Conservation (phyloP, 768 basidiomycete species). For the Naematelia encephala region DNA sequence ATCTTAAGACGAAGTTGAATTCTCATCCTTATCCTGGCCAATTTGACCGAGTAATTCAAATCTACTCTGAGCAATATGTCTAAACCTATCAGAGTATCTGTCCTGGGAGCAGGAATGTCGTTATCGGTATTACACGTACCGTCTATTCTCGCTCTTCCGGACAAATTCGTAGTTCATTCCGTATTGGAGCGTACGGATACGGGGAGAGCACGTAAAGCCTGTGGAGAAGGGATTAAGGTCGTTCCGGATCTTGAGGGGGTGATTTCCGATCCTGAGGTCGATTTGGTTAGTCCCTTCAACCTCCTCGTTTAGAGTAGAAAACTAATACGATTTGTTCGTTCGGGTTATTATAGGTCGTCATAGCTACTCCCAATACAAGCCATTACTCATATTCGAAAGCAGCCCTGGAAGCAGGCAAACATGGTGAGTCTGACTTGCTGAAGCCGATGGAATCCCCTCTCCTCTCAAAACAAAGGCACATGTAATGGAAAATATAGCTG, state of each 20-base stretch:
- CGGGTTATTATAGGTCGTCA: too few relatives aligned
- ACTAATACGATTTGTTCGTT: too few relatives aligned
- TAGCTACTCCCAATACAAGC: conserved; percentile 37
- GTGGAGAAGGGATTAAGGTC: conserved; percentile 25
- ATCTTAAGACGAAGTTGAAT: too few relatives aligned
- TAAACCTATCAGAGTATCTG: conserved; percentile 67
- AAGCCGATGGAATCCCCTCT: conserved; percentile 57
- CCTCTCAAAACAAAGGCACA: too few relatives aligned
- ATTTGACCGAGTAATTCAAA: too few relatives aligned
- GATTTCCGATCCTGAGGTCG: conserved; percentile 30
- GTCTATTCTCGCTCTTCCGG: conserved; percentile 59
- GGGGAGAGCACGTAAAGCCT: conserved; percentile 34
- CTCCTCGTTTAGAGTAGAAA: conserved; percentile 3
- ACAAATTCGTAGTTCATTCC: conserved; percentile 51
- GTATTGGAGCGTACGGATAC: conserved; percentile 55
- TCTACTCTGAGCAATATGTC: not conserved
- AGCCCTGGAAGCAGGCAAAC: conserved; percentile 31
- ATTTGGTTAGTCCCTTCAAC: conserved; percentile 53
- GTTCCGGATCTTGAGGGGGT: conserved; percentile 29
- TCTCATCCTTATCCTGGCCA: too few relatives aligned
- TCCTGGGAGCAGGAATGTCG: conserved; percentile 72
- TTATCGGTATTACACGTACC: conserved; percentile 78
- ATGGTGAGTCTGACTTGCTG: too few relatives aligned
- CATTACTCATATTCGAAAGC: conserved; percentile 34
- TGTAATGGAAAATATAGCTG: conserved; percentile 57